Evolutionary conservation across 2,329 filamentous ascomycete species (phyloP).

Genomic region (Phoma sp.): DNA sequence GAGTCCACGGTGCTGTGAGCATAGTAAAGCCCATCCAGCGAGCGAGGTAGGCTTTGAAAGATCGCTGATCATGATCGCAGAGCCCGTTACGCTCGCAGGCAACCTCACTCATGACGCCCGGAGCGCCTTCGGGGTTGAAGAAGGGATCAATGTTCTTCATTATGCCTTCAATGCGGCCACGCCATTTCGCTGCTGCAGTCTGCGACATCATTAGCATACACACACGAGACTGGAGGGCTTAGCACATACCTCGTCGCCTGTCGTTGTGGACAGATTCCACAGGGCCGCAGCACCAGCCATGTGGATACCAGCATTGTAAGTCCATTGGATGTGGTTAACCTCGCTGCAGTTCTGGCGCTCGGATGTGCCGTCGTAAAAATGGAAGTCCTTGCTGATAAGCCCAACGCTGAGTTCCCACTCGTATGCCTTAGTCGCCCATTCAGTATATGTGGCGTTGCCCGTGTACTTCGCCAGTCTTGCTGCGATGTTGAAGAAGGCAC

Average conservation of each 20-base stretch:
- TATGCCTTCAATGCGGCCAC: conserved; percentile 33
- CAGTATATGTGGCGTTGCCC: conserved; percentile 56
- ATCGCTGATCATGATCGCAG: conserved; percentile 55
- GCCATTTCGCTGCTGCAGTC: conserved; percentile 31
- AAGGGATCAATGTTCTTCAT: conserved; percentile 49
- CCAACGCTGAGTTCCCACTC: conserved; percentile 57
- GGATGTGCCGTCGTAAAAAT: conserved; percentile 53
- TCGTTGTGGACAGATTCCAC: conserved; percentile 52
- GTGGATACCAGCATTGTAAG: conserved; percentile 54
- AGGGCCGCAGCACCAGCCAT: conserved; percentile 53
- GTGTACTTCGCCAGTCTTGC: conserved; percentile 73
- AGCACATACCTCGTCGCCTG: conserved; percentile 34
- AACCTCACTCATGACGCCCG: conserved; percentile 53
- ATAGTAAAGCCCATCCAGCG: conserved; percentile 50
- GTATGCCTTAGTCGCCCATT: conserved; percentile 70
- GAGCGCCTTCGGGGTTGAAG: conserved; percentile 52
- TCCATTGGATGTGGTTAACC: conserved; percentile 53
- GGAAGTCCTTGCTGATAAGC: conserved; percentile 54
- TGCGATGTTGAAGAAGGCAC: conserved; percentile 77
- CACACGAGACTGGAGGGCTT: neutral
- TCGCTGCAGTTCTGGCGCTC: conserved; percentile 51
- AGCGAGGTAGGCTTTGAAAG: conserved; percentile 51
- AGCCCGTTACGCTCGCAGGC: conserved; percentile 52
- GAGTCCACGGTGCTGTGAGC: conserved; percentile 45
- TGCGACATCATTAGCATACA: neutral